Evolutionary conservation across 768 basidiomycete species (phyloP).

Genomic region (Leccinum broughii): DNA sequence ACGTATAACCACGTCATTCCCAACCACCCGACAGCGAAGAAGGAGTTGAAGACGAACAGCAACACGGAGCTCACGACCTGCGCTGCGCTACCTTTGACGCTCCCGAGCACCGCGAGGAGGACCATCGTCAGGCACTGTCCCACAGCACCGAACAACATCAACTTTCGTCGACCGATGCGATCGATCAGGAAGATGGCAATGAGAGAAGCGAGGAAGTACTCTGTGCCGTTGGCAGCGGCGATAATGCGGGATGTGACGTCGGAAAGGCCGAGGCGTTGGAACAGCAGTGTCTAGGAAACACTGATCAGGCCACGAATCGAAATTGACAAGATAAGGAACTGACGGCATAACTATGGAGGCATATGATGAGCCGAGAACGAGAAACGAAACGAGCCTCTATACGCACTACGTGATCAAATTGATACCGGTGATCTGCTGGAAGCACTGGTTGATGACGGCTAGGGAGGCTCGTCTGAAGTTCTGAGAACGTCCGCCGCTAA

Average conservation of each 20-base stretch:
- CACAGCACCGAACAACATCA: conserved; percentile 69
- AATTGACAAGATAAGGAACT: conserved; percentile 8
- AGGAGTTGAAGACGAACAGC: conserved; percentile 70
- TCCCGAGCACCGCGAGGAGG: conserved; percentile 57
- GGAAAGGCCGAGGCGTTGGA: conserved; percentile 58
- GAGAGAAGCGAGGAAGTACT: conserved; percentile 71
- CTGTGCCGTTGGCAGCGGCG: conserved; percentile 68
- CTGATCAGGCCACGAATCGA: neutral
- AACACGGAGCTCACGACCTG: conserved; percentile 55
- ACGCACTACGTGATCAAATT: conserved; percentile 65
- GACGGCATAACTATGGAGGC: conserved; percentile 32
- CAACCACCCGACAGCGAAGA: conserved; percentile 70
- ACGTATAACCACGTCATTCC: conserved; percentile 74
- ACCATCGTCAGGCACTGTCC: conserved; percentile 62
- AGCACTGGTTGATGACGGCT: conserved; percentile 60
- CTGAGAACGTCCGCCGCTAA: conserved; percentile 55
- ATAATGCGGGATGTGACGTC: conserved; percentile 61
- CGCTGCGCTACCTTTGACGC: conserved; percentile 45
- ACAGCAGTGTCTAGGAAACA: conserved; percentile 45
- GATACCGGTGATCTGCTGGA: conserved; percentile 70
- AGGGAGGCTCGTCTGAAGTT: conserved; percentile 60
- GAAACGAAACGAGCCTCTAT: conserved; percentile 11
- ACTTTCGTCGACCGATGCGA: conserved; percentile 65
- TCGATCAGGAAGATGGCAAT: conserved; percentile 74
- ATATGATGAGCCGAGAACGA: conserved; percentile 19